phyloP scores from a whole-genome alignment of 163 green algal species.

The Prototheca cutis region DNA sequence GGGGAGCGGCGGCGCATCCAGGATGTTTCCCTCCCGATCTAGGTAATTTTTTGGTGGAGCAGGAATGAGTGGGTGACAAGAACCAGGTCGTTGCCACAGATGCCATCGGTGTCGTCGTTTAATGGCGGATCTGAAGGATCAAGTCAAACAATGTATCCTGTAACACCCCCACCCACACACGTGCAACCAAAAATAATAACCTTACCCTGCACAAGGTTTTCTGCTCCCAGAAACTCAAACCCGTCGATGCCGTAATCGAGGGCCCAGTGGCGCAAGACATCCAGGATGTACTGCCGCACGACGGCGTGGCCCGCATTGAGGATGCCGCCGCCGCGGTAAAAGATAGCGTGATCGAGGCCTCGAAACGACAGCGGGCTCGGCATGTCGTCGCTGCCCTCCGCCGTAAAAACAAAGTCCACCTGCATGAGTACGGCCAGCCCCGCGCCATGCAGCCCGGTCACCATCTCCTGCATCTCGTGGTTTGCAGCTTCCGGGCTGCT shows the following conservation, averaged over 20 bases:
- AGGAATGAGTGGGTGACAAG: too few species aligned
- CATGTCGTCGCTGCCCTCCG: slow-evolving; percentile 48
- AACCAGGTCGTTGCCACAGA: too few species aligned
- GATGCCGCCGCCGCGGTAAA: slow-evolving; percentile 41
- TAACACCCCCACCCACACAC: background rate
- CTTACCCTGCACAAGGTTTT: slow-evolving; percentile 64
- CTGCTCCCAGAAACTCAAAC: slow-evolving; percentile 70
- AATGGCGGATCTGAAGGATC: too few species aligned
- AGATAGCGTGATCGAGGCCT: slow-evolving; percentile 56
- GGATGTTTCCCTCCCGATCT: slow-evolving; percentile 52
- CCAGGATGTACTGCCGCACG: slow-evolving; percentile 50
- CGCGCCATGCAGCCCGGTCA: slow-evolving; percentile 40
- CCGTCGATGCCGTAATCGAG: slow-evolving; percentile 66
- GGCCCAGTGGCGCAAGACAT: slow-evolving; percentile 56
- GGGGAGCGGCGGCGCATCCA: slow-evolving; percentile 61
- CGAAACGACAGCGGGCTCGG: slow-evolving; percentile 38
- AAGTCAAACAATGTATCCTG: too few species aligned
- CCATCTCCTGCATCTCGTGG: slow-evolving; percentile 32
- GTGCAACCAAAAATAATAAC: too few species aligned
- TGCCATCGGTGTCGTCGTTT: too few species aligned
- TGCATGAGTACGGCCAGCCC: slow-evolving; percentile 63
- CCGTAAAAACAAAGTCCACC: slow-evolving; percentile 68
- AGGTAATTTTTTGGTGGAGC: too few species aligned
- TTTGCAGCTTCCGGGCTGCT: slow-evolving; percentile 10
- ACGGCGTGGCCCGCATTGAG: slow-evolving; percentile 57